Evolutionary conservation across 148 eudicot species (phyloP), one percentile per base, ranked within the genome.

Genomic region (Rhododendron molle): DNA sequence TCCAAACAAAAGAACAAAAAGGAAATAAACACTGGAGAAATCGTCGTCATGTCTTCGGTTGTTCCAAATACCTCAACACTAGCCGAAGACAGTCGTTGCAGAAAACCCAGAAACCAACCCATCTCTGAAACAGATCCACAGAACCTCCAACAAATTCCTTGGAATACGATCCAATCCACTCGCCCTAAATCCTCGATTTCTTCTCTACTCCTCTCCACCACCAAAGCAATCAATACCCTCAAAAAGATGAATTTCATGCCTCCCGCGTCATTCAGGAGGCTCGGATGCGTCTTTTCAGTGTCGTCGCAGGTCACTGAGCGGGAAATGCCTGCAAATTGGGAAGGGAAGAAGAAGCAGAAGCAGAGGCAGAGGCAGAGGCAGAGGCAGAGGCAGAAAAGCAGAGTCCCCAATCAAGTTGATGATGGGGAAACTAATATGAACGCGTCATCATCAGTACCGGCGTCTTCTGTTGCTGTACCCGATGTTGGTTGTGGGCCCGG

Each of bases 401-500:
- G 47, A 18, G 18, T 30, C 21, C 8, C 30, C 65, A 21, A 83
- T 76, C 81, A 81, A 62, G 83, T 3, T 83, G 60, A 60, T 47
- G 85, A 28, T 1, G 52, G 67, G 81, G 34, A 10, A 11, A 65
- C 10, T 26, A n/a, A n/a, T 76, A 32, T 18, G 2, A 80, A 83
- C 80, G 34, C 84, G 1, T 65, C 74, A 65, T 81, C 88, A 43
- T 81, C 88, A 36, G 77, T 86, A 4, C 38, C 83, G 40, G 81
- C 40, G 20, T 49, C 84, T 78, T 80, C 89, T 85, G 87, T 83
- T 76, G 93, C 89, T 76, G 93, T 89, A 46, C 94, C 94, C 76
- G 99, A 96, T 89, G 94, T 96, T 80, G 93, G 96, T 93, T 96
- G 98, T 88, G 98, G 93, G 7, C 94, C 96, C n/a, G 94, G 96